Conservation (phyloP, 768 basidiomycete genomes). For the Pulveroboletus frians region DNA sequence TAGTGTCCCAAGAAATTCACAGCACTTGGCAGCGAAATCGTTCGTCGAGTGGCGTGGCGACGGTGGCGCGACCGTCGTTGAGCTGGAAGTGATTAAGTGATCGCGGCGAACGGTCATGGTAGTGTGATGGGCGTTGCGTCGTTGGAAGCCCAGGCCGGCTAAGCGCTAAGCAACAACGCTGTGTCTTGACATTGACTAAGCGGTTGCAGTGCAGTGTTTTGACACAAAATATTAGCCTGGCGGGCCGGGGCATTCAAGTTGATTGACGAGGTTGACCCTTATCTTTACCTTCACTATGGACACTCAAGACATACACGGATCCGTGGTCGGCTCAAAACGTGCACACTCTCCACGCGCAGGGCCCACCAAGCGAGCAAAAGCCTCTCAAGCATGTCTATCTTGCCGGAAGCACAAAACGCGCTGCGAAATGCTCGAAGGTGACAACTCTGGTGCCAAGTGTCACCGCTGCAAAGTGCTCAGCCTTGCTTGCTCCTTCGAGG, state of each 20-base stretch:
- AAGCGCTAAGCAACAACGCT: conserved; percentile 25
- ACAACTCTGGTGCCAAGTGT: conserved; percentile 35
- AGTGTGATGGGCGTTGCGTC: conserved; percentile 1
- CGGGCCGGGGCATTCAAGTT: conserved; percentile 7
- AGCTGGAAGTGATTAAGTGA: background rate
- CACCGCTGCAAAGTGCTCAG: conserved; percentile 48
- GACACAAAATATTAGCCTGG: conserved; percentile 5
- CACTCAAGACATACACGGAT: conserved; percentile 17
- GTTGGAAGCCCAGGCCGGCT: conserved; percentile 4
- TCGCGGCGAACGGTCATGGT: background rate
- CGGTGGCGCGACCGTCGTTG: background rate
- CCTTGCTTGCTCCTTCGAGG: conserved; percentile 44
- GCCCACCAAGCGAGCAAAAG: conserved; percentile 38
- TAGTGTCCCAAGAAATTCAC: conserved; percentile 1
- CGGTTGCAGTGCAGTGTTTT: conserved; percentile 3
- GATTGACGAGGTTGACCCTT: background rate
- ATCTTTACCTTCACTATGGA: conserved; percentile 13
- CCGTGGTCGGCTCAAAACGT: conserved; percentile 25
- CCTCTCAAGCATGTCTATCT: conserved; percentile 41
- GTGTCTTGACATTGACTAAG: too few species aligned
- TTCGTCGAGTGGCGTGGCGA: background rate
- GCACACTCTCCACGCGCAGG: conserved; percentile 28
- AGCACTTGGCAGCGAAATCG: background rate
- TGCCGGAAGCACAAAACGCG: conserved; percentile 47
- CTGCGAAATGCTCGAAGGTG: conserved; percentile 45